phyloP scores from a whole-genome alignment of 371 early-diverging fungal species.

The Blastocladiella emersonii region DNA sequence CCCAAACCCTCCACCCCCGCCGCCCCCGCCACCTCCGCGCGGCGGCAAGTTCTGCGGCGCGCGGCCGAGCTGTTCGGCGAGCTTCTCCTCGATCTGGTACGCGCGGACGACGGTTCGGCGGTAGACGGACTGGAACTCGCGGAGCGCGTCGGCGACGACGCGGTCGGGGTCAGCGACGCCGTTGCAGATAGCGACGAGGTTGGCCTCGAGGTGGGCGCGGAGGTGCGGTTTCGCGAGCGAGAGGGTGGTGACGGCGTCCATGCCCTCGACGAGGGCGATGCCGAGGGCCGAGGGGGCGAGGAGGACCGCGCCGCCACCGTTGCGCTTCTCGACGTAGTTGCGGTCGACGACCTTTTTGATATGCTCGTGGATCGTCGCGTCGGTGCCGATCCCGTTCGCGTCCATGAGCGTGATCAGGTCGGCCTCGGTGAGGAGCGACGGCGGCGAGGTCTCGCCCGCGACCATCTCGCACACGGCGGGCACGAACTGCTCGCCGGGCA shows the following conservation, averaged over 20 bases:
- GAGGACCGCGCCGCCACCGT: constrained; percentile 22
- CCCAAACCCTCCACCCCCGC: background rate
- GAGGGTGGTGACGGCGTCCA: constrained; percentile 73
- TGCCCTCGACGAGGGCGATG: constrained; percentile 81
- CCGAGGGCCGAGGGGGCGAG: constrained; percentile 86
- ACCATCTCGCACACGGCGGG: constrained; percentile 51
- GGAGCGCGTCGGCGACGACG: constrained; percentile 14
- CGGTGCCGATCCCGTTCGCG: constrained; percentile 97
- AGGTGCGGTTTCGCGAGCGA: constrained; percentile 74
- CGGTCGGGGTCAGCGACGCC: background rate
- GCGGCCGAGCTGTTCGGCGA: constrained; percentile 43
- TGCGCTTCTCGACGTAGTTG: constrained; percentile 51
- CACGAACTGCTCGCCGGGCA: constrained; percentile 49
- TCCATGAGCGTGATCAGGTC: constrained; percentile 97
- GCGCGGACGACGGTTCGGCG: constrained; percentile 48
- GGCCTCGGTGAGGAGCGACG: constrained; percentile 74
- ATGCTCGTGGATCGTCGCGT: constrained; percentile 98
- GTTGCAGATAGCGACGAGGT: constrained; percentile 6
- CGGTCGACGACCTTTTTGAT: constrained; percentile 92
- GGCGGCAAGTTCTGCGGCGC: constrained; percentile 22
- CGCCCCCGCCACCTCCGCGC: background rate
- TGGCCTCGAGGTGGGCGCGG: constrained; percentile 46
- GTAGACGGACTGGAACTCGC: constrained; percentile 52
- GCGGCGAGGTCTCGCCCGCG: constrained; percentile 62
- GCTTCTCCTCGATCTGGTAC: constrained; percentile 40